A percentile compares a stretch with the other conserved stretches of the same genome.
Evolutionary conservation across 306 rosid genomes (phyloP).

Genomic region (Gleditsia sinensis): DNA sequence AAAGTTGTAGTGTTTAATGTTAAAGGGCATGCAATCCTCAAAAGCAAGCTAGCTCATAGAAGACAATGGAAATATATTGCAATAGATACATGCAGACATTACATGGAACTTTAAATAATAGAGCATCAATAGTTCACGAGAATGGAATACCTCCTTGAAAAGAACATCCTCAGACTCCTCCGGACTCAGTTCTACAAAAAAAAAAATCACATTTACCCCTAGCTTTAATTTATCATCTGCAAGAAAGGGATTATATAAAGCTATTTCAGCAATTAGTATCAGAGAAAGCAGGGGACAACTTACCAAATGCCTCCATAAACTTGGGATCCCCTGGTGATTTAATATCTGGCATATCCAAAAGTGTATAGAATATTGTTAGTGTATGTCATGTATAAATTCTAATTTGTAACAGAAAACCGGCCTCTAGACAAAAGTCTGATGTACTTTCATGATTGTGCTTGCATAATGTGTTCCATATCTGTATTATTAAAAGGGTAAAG

Average conservation of each 20-base stretch:
- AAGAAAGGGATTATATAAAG: slow-evolving; percentile 8
- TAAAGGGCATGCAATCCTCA: slow-evolving; percentile 16
- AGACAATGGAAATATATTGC: slow-evolving; percentile 15
- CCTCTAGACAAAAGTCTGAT: neutral
- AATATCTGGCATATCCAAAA: slow-evolving; percentile 57
- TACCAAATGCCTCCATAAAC: slow-evolving; percentile 96
- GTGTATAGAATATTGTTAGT: slow-evolving; percentile 25
- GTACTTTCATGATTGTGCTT: slow-evolving; percentile 13
- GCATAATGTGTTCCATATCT: neutral
- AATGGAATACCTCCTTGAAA: slow-evolving; percentile 79
- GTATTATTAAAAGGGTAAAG: neutral
- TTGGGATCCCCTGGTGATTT: slow-evolving; percentile 90
- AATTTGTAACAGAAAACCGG: slow-evolving; percentile 8
- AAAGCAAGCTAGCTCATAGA: slow-evolving; percentile 2
- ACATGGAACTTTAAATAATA: slow-evolving; percentile 10
- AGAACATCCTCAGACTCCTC: slow-evolving; percentile 99
- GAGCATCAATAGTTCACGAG: slow-evolving; percentile 30
- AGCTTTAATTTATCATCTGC: slow-evolving; percentile 28
- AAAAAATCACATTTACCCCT: slow-evolving; percentile 35
- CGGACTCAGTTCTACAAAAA: slow-evolving; percentile 79
- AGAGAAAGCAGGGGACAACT: slow-evolving; percentile 37
- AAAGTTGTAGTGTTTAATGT: neutral
- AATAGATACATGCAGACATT: slow-evolving; percentile 12
- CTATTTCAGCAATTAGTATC: slow-evolving; percentile 21
- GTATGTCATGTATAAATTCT: neutral